Evolutionary conservation across 108 stramenopile genomes (phyloP), one percentile per base, ranked within the genome.

Genomic region (Cyclostephanos tholiformis): DNA sequence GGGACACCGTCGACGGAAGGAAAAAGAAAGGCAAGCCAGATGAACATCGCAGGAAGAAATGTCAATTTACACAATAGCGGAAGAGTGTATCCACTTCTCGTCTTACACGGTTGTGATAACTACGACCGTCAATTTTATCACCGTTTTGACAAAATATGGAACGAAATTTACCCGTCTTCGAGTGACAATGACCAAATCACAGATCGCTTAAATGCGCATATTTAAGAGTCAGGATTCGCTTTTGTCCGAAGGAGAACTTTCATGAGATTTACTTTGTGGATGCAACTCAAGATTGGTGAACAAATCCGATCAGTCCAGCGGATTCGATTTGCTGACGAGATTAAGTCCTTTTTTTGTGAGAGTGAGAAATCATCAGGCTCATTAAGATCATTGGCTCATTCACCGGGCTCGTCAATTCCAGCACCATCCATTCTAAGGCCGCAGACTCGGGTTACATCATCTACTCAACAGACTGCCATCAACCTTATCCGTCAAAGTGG

Each of bases 111-210:
- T 35, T 62, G 71, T 56, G 65, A 44, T 22, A 25, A 80, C 11
- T 69, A 80, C 38, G 72, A 73, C 30, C n/a, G 35, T 12, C 35
- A 44, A 36, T 29, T 80, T 46, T 44, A 67, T 20, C 72, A 73
- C 35, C n/a, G n/a, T 19, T 25, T 80, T 26, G 72, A 80, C 14
- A 69, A 38, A 55, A 59, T 46, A 17, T 80, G 79, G 79, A 80
- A 55, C 22, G 52, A 68, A 23, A 39, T 50, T 36, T 66, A 51
- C 48, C 11, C 63, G 0, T 3, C 5, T 29, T 9, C 44, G 26
- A 60, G 29, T 48, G 61, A 52, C 4, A 63, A 48, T 50, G 19
- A 63, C 41, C 61, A 62, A 23, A 26, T 49, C 25, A 17, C 69
- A 1, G n/a, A 32, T 30, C 26, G 44, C 48, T 56, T 80, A 56